Conservation (phyloP, 371 early-diverging fungal genomes). For the Lichtheimia ramosa region DNA sequence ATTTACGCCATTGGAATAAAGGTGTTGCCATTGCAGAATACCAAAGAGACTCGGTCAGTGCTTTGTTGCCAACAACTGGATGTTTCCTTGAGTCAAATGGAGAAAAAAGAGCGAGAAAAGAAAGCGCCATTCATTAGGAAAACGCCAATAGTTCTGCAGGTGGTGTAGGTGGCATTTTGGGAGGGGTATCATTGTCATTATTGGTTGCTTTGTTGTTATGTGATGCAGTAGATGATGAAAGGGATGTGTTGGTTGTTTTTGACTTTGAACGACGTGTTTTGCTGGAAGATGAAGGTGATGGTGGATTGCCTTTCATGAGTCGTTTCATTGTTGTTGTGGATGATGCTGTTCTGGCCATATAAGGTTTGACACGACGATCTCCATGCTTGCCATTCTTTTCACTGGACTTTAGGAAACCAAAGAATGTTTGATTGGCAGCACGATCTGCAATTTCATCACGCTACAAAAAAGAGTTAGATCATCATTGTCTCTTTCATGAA, state of each 20-base stretch:
- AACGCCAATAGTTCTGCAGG: conserved; percentile 9
- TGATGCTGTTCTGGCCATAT: background rate
- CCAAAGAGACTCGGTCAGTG: too few relatives aligned
- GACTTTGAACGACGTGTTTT: background rate
- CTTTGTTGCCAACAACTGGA: too few relatives aligned
- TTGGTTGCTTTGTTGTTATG: background rate
- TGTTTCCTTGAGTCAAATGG: too few relatives aligned
- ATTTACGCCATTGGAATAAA: too few relatives aligned
- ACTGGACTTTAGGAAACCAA: conserved; percentile 55
- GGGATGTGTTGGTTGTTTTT: background rate
- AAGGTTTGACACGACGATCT: conserved; percentile 2
- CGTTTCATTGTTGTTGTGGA: conserved; percentile 5
- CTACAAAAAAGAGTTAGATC: conserved; percentile 17
- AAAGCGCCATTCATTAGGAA: too few relatives aligned
- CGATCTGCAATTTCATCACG: conserved; percentile 65
- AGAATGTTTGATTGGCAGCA: conserved; percentile 70
- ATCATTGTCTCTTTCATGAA: background rate
- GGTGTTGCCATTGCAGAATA: too few relatives aligned
- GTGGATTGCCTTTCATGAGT: conserved; percentile 3
- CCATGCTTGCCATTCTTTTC: conserved; percentile 19
- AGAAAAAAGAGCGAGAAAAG: too few relatives aligned
- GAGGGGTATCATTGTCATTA: background rate
- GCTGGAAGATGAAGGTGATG: background rate
- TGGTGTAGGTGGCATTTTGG: conserved; percentile 24
- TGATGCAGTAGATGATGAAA: conserved; percentile 2